phyloP scores from a whole-genome alignment of 805 yeast species.

The Schwanniomyces vanrijiae region DNA sequence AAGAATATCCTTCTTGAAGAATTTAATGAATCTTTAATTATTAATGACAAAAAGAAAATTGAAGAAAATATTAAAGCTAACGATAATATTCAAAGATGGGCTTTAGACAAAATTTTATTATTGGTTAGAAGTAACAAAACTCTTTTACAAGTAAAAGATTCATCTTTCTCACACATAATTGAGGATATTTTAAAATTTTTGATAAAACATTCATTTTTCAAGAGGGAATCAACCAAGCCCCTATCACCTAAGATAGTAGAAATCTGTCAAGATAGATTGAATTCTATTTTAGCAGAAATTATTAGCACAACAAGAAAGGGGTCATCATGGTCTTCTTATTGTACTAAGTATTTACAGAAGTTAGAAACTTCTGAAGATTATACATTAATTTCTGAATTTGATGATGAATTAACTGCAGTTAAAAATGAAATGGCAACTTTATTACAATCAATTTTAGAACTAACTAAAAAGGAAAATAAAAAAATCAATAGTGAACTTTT shows the following conservation, averaged over 20 bases:
- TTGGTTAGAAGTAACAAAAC: slow-evolving; percentile 48
- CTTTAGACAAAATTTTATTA: slow-evolving; percentile 56
- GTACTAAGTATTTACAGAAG: slow-evolving; percentile 39
- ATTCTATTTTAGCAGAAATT: slow-evolving; percentile 63
- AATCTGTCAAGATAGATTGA: slow-evolving; percentile 60
- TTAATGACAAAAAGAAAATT: slow-evolving; percentile 23
- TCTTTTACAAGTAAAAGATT: slow-evolving; percentile 16
- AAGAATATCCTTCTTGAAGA: slow-evolving; percentile 21
- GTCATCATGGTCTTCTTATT: slow-evolving; percentile 61
- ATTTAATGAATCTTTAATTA: slow-evolving; percentile 20
- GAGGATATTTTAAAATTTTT: slow-evolving; percentile 40
- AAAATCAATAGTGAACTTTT: slow-evolving; percentile 39
- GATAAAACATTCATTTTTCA: slow-evolving; percentile 43
- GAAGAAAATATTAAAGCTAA: slow-evolving; percentile 23
- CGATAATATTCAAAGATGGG: slow-evolving; percentile 52
- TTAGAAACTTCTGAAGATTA: slow-evolving; percentile 20
- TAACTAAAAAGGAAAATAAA: slow-evolving; percentile 24
- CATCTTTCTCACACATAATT: slow-evolving; percentile 19
- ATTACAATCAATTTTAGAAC: slow-evolving; percentile 32
- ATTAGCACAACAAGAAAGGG: slow-evolving; percentile 46
- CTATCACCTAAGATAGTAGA: slow-evolving; percentile 36
- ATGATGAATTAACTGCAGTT: slow-evolving; percentile 53
- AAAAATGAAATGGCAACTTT: slow-evolving; percentile 49
- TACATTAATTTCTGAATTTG: slow-evolving; percentile 43
- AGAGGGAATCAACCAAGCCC: slow-evolving; percentile 9